Base-by-base conservation (phyloP, 2,329 filamentous ascomycete species). In the Ceratocystis cacaofunesta region DNA sequence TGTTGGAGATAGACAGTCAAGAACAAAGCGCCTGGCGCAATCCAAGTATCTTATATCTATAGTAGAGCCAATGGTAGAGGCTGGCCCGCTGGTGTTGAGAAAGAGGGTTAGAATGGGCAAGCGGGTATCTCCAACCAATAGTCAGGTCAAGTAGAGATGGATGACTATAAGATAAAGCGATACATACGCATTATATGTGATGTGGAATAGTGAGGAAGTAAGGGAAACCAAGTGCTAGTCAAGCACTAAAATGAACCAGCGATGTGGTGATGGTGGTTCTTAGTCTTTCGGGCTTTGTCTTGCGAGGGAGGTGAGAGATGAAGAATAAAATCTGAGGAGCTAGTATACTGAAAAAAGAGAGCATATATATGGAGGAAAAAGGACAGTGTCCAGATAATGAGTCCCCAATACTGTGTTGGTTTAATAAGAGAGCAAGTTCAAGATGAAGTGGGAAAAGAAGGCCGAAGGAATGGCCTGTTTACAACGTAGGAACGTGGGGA, bases 391-490 rank as follows among this genome's bases (percentile, higher is more conserved):
- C 30, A 57, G 15, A 57, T 22, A 32, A 57, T 57, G 52, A 57
- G 22, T 22, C 22, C 52, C 25, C 15, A 28, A 57, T 30, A 19
- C 17, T 57, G 10, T 30, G 52, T 57, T 57, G 22, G 17, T 19
- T 22, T 12, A 50, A 50, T n/a, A 22, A 50, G 46, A 50, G 46
- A 50, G n/a, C 36, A 12, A 50, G 22, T 19, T 50, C 46, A 7
- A 57, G 25, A 10, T 57, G 52, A 57, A 28, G 52, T 57, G 52
- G 52, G n/a, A 32, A 17, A 30, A 57, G 52, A 57, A 12, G 10
- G 52, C 52, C 52, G 52, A 57, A 57, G 52, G 52, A 57, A 57
- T 57, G 52, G 12, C 25, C 22, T 57, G 52, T 57, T 57, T 30
- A 57, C 52, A 57, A 28, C 22, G 25, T 32, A 17, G 52, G 52